phyloP scores from a whole-genome alignment of 2,329 filamentous ascomycete genomes.

The Colletotrichum spaethianum region DNA sequence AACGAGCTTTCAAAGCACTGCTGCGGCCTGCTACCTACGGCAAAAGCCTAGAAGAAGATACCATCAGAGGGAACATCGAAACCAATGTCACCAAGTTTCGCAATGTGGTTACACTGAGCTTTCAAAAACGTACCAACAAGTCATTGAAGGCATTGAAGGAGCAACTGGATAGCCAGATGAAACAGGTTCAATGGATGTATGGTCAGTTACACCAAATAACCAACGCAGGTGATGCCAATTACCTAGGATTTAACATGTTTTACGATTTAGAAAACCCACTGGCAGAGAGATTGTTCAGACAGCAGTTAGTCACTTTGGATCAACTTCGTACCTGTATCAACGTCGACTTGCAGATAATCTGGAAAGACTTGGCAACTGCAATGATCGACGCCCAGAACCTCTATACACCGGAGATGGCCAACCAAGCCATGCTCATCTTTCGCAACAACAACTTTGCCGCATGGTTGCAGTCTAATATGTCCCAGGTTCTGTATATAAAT shows the following conservation, averaged over 20 bases:
- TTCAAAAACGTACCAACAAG: conserved; percentile 1
- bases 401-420: conserved; percentile 1
- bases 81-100: conserved; percentile 6
- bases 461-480: conserved; percentile 6
- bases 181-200: neutral
- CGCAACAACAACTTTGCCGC: neutral
- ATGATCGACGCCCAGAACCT: conserved; percentile 26
- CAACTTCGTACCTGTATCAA: neutral
- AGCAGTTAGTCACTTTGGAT: neutral
- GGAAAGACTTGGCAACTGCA: conserved; percentile 1
- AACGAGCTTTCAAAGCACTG: conserved; percentile 19
- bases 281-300: neutral
- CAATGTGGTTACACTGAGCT: neutral
- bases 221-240: too few relatives aligned
- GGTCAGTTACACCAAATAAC: neutral
- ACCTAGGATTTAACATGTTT: neutral
- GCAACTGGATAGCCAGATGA: neutral
- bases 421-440: neutral
- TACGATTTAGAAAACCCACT: conserved; percentile 3
- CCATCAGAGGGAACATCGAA: conserved; percentile 18
- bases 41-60: conserved; percentile 9
- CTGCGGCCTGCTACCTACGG: conserved; percentile 5
- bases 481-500: conserved; percentile 4
- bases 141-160: neutral
- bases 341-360: neutral